Evolutionary conservation across 805 yeast genomes (phyloP).

Genomic region (Jamesozyma hellenica): DNA sequence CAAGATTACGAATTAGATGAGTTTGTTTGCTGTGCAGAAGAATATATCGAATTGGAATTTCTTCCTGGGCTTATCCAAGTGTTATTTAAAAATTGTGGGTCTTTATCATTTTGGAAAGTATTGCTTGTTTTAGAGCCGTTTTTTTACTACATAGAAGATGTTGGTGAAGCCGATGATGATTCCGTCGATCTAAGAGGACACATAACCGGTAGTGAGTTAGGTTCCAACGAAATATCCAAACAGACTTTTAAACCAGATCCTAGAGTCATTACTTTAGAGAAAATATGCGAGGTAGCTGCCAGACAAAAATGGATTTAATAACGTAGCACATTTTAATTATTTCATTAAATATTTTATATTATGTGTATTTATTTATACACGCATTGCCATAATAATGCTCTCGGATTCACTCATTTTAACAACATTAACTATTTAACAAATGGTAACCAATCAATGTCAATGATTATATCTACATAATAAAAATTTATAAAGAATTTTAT

Average conservation of each 20-base stretch:
- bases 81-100: slow-evolving; percentile 24
- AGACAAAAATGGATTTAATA: slow-evolving; percentile 29
- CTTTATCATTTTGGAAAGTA: slow-evolving; percentile 27
- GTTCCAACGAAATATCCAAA: slow-evolving; percentile 1
- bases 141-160: slow-evolving; percentile 30
- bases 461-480: too few species aligned
- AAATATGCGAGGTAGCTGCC: slow-evolving; percentile 30
- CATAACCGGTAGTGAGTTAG: background rate
- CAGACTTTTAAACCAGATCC: slow-evolving; percentile 26
- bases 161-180: slow-evolving; percentile 20
- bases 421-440: too few species aligned
- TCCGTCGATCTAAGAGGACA: slow-evolving; percentile 6
- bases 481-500: too few species aligned
- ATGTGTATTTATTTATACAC: background rate
- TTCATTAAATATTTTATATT: background rate
- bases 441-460: too few species aligned
- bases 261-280: slow-evolving; percentile 28
- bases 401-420: too few species aligned
- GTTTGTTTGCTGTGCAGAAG: slow-evolving; percentile 31
- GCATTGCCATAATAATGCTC: too few species aligned
- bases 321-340: too few species aligned
- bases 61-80: slow-evolving; percentile 27
- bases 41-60: slow-evolving; percentile 28
- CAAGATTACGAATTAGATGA: slow-evolving; percentile 30
- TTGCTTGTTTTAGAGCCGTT: slow-evolving; percentile 30